Percentiles rank a stretch among this genome's conserved stretches.
Conservation (phyloP, 176 grass and related monocot species). For the Phoenix dactylifera region DNA sequence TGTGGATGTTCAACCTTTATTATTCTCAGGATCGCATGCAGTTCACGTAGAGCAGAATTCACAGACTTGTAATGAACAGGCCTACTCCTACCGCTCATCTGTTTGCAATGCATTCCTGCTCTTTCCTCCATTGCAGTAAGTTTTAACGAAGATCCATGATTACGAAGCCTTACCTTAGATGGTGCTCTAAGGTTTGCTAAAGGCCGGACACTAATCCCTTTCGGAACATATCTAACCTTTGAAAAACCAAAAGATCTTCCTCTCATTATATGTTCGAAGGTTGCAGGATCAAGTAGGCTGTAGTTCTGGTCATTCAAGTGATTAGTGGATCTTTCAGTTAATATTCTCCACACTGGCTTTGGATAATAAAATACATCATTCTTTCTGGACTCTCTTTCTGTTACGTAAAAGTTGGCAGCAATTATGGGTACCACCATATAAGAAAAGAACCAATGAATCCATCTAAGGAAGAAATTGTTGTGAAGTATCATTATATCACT, state of each 20-base stretch:
- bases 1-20: slow-evolving; percentile 54
- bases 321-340: slow-evolving; percentile 40
- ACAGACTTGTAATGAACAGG: slow-evolving; percentile 12
- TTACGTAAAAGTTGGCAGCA: slow-evolving; percentile 68
- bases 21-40: slow-evolving; percentile 51
- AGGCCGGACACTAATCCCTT: slow-evolving; percentile 54
- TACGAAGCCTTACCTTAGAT: slow-evolving; percentile 33
- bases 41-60: slow-evolving; percentile 38
- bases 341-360: slow-evolving; percentile 59
- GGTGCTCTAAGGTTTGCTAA: slow-evolving; percentile 58
- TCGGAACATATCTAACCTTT: slow-evolving; percentile 76
- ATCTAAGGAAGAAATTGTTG: slow-evolving; percentile 52
- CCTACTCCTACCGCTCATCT: too few species aligned
- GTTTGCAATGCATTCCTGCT: too few species aligned
- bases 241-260: slow-evolving; percentile 32
- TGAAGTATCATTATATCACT: neutral
- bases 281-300: slow-evolving; percentile 21
- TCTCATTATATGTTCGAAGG: slow-evolving; percentile 23
- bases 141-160: neutral
- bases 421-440: slow-evolving; percentile 64
- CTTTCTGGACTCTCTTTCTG: slow-evolving; percentile 69
- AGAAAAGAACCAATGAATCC: slow-evolving; percentile 85
- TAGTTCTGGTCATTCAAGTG: slow-evolving; percentile 39
- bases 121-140: too few species aligned
- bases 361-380: slow-evolving; percentile 87